phyloP scores from a whole-genome alignment of 176 grass and related monocot species.

The Juncus inflexus region DNA sequence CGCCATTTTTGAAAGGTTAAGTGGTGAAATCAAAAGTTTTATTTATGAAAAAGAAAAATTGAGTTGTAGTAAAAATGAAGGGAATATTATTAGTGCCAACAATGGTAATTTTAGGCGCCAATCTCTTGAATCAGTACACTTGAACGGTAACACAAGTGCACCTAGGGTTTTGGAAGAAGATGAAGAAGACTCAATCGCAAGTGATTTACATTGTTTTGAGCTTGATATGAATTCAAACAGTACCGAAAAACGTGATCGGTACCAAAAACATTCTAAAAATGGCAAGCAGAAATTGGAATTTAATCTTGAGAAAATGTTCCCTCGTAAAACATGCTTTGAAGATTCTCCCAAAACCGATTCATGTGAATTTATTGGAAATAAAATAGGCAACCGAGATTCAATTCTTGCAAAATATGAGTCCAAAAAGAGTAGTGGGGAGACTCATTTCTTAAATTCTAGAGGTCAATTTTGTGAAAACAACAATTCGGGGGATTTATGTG shows the following conservation, averaged over 20 bases:
- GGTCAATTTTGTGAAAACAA: constrained; percentile 29
- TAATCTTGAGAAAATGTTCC: constrained; percentile 27
- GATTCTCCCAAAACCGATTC: no score
- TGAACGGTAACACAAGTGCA: constrained; percentile 81
- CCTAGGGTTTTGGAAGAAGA: constrained; percentile 79
- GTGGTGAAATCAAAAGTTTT: constrained; percentile 66
- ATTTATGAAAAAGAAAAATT: constrained; percentile 46
- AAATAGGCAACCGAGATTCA: no score
- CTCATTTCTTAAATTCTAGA: constrained; percentile 10
- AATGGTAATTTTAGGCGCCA: constrained; percentile 64
- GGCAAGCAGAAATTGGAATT: constrained; percentile 45
- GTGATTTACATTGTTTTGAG: constrained; percentile 90
- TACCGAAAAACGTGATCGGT: constrained; percentile 32
- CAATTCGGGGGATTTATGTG: constrained; percentile 16
- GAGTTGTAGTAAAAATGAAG: constrained; percentile 28
- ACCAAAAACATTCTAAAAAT: constrained; percentile 37
- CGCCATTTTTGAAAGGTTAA: constrained; percentile 63
- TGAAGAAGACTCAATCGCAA: constrained; percentile 62
- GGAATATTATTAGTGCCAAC: constrained; percentile 33
- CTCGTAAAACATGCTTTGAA: constrained; percentile 29
- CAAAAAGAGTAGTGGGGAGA: constrained; percentile 5
- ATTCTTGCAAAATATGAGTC: background rate
- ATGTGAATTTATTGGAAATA: no score
- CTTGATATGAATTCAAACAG: constrained; percentile 48
- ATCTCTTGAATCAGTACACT: constrained; percentile 77